These are phyloP conservation scores for Glomus cerebriforme DNA, from an alignment of 192 early-diverging fungal species.

Conservation along the genomic window DNA sequence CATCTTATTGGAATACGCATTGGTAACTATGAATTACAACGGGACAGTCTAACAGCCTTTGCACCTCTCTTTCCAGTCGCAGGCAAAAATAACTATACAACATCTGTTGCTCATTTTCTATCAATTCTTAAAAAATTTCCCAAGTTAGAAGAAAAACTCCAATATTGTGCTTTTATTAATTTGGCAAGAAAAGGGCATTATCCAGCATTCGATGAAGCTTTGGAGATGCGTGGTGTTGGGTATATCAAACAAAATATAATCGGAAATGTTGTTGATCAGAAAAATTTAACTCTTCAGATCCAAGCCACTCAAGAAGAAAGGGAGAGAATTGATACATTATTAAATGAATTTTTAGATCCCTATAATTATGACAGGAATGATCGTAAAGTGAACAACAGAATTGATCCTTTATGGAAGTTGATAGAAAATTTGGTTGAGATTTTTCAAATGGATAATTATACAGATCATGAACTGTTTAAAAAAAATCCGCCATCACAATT, in stretches of 20 bases:
- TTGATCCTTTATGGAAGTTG: not conserved
- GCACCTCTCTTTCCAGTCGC: not conserved
- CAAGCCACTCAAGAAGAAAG: not conserved
- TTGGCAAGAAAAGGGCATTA: not conserved
- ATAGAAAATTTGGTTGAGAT: too few relatives aligned
- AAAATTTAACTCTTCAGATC: not conserved
- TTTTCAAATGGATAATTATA: too few relatives aligned
- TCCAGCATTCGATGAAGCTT: not conserved
- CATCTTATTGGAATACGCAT: not conserved
- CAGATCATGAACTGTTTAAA: too few relatives aligned
- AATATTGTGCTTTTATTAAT: not conserved
- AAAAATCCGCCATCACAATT: too few relatives aligned
- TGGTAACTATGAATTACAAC: not conserved
- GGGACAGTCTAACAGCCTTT: not conserved
- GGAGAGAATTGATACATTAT: not conserved
- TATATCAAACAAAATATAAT: conserved; percentile 1
- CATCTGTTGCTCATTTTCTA: not conserved
- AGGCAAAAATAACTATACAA: not conserved
- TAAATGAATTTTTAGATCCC: not conserved
- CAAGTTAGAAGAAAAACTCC: not conserved
- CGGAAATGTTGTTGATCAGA: not conserved
- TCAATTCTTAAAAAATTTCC: not conserved
- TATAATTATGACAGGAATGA: not conserved
- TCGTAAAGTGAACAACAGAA: not conserved
- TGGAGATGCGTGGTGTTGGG: not conserved